Evolutionary conservation across 73 alveolate species (phyloP), one percentile per base, ranked within the genome.

Genomic region (Paramecium biaurelia): DNA sequence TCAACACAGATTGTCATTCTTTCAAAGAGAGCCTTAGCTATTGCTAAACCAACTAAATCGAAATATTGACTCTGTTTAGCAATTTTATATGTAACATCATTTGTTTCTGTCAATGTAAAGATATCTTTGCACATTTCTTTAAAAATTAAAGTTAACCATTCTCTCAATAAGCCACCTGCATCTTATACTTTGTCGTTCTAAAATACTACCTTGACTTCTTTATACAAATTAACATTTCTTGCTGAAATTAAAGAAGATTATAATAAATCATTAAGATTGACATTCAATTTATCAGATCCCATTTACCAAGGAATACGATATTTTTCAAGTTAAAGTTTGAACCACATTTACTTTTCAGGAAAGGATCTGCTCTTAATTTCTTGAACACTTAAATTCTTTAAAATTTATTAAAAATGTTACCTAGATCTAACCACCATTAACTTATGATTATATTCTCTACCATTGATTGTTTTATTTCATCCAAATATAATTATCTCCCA

Each of bases 1-100:
- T 98, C 96, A 53, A 96, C 94, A 92, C 95, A 95, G 8, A 97
- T 59, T 10, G 99, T 98, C 86, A 97, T 92, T 58, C 96, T 97
- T 86, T 97, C 97, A 92, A 97, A 93, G 12, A 97, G 43, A 24
- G 99, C 99, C 45, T 97, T 93, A 23, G 97, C 99, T 47, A 97
- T 53, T 6, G 97, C 95, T 87, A 95, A 96, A 14, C 99, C 99
- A 92, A 95, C 92, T 86, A 98, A 96, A 74, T 82, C 84, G 85
- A 92, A 98, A 35, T 67, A 82, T 7, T 28, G 76, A 47, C 87
- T 76, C 11, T 92, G 47, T 53, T 70, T 23, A 59, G 72, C 41
- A 41, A 93, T 92, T 43, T 63, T 93, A 67, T 93, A 93, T 14
- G 93, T 59, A 9, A 89, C 95, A 68, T 92, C 93, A 37, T 82